Percentiles rank a stretch among this genome's conserved stretches.
Conservation (phyloP, 495 filamentous ascomycete species). For the Aspergillus nanangensis region DNA sequence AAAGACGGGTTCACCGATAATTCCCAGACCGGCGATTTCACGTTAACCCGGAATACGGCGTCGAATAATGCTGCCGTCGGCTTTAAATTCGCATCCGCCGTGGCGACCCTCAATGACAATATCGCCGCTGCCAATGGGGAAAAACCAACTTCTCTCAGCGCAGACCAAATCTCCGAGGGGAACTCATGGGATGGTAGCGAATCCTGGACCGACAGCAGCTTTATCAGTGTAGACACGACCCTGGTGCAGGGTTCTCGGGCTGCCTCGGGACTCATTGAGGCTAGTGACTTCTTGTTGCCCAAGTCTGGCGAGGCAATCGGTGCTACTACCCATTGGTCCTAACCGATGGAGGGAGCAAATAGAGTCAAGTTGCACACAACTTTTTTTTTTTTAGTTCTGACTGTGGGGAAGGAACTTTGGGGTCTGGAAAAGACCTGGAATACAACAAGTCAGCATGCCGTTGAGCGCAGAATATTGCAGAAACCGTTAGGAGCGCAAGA, state of each 20-base stretch:
- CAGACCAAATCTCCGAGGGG: constrained; percentile 10
- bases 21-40: constrained; percentile 16
- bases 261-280: constrained; percentile 10
- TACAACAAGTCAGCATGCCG: no score
- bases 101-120: constrained; percentile 11
- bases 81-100: constrained; percentile 11
- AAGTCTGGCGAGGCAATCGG: constrained; percentile 12
- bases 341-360: neutral
- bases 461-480: no score
- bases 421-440: no score
- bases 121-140: constrained; percentile 14
- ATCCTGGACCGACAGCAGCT: constrained; percentile 10
- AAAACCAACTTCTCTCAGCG: constrained; percentile 6
- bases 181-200: constrained; percentile 14
- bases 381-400: no score
- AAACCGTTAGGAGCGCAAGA: no score
- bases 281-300: constrained; percentile 14
- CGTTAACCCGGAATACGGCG: constrained; percentile 13
- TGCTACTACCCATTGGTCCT: constrained; percentile 12
- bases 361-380: no score
- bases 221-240: constrained; percentile 9
- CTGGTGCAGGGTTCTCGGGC: constrained; percentile 10
- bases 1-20: constrained; percentile 19
- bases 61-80: constrained; percentile 13
- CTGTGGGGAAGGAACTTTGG: no score